phyloP scores from a whole-genome alignment of 345 rosid genomes.

The Dimocarpus longan region DNA sequence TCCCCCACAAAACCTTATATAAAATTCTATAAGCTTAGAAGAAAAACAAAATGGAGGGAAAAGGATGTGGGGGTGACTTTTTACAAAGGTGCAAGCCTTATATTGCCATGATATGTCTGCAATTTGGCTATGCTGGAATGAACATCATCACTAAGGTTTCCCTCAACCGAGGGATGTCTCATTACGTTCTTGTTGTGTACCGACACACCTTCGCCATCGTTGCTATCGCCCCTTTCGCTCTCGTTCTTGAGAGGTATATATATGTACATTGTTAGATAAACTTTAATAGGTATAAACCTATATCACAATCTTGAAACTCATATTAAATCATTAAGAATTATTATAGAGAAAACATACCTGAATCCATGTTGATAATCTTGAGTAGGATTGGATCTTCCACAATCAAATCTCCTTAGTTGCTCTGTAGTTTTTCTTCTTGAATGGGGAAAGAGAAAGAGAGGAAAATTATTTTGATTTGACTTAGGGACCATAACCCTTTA shows the following conservation, averaged over 20 bases:
- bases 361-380: no score
- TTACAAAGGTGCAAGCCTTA: slow-evolving; percentile 73
- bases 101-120: slow-evolving; percentile 87
- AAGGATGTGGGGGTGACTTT: slow-evolving; percentile 42
- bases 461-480: no score
- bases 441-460: no score
- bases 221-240: slow-evolving; percentile 64
- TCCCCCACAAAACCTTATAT: not conserved
- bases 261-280: no score
- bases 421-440: no score
- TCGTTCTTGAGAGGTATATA: slow-evolving; percentile 56
- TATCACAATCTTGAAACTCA: no score
- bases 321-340: no score
- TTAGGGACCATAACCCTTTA: no score
- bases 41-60: slow-evolving; percentile 50
- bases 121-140: slow-evolving; percentile 96
- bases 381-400: no score
- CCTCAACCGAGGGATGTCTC: slow-evolving; percentile 82
- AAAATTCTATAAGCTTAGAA: not conserved
- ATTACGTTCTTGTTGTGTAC: slow-evolving; percentile 71
- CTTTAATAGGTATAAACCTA: no score
- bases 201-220: slow-evolving; percentile 78
- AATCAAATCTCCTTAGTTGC: no score
- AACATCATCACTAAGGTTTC: slow-evolving; percentile 84
- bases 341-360: no score